phyloP scores from a whole-genome alignment of 179 eudicot species.

The Beta macrorhiza region DNA sequence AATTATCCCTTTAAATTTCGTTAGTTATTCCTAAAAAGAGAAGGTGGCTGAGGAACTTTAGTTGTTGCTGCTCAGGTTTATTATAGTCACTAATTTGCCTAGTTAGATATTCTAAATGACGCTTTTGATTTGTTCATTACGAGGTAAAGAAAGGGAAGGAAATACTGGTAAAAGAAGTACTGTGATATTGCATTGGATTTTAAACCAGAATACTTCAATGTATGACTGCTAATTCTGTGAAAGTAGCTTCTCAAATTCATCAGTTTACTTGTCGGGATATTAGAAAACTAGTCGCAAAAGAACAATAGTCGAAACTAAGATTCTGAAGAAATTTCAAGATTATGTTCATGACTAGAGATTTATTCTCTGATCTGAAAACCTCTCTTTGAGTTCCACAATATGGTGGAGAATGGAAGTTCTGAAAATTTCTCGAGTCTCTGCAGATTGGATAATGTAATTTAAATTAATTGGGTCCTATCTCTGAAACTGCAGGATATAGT shows the following conservation, averaged over 20 bases:
- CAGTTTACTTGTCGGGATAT: neutral
- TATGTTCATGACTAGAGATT: neutral
- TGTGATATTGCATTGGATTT: neutral
- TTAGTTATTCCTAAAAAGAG: neutral
- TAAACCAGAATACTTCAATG: neutral
- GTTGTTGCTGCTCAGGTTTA: neutral
- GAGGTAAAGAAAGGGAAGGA: neutral
- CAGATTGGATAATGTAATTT: slow-evolving; percentile 1
- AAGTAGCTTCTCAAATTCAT: neutral
- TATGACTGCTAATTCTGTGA: neutral
- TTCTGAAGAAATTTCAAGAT: neutral
- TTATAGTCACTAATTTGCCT: neutral
- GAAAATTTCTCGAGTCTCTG: neutral
- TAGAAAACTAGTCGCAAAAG: neutral
- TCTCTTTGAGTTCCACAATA: neutral
- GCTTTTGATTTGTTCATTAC: neutral
- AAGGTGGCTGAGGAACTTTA: neutral
- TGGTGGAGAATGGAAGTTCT: neutral
- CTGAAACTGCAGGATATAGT: slow-evolving; percentile 60
- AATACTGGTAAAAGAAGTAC: neutral
- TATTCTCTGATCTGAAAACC: neutral
- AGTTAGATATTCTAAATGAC: neutral
- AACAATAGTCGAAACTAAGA: neutral
- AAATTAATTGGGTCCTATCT: slow-evolving; percentile 1
- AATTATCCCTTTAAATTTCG: neutral